Evolutionary conservation across 1,139 yeast genomes (phyloP), one percentile per base, ranked within the genome.

Genomic region (Lodderomyces margitis): DNA sequence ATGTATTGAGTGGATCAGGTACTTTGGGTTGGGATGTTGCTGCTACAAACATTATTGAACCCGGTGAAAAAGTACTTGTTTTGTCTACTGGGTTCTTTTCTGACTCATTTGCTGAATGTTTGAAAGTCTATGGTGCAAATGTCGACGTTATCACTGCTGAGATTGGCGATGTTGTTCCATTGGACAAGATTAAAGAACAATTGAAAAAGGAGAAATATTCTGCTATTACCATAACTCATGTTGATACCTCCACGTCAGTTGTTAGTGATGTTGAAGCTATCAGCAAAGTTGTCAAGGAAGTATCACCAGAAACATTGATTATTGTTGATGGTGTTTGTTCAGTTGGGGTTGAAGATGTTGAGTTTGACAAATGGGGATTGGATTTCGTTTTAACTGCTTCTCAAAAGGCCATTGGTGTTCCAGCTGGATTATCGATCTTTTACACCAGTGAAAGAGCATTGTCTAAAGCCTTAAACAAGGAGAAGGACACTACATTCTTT

Each of bases 271-370:
- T 92, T 49, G 73, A 79, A 58, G 71, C 75, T 16, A 74, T 89
- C 47, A 64, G 95, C 28, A 65, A 65, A 41, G 54, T 83, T 14
- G 85, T 87, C 46, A 79, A 82, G 56, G 60, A 70, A 49, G 69
- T 73, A 4, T 77, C 89, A 3, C 97, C 98, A 41, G 84, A 86
- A 32, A 81, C 97, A 19, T 75, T 91, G 50, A 74, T 91, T 45
- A 68, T 88, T 40, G 96, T 91, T 38, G 98, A 91, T 61, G 96
- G 95, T 38, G 98, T 91, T 32, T 92, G 98, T 66, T 87, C 97
- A 7, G 79, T 91, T 49, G 98, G 86, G 24, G 94, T 87, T 46
- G 98, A 91, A 66, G 75, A 81, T 53, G 70, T 92, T 51, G 82
- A 85, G 57, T 91, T 92, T 61, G 94, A 88, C 61, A 75, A 76